A percentile compares a stretch with the other conserved stretches of the same genome.
phyloP scores from a whole-genome alignment of 495 filamentous ascomycete genomes.

The Hypoxylon perforatum region DNA sequence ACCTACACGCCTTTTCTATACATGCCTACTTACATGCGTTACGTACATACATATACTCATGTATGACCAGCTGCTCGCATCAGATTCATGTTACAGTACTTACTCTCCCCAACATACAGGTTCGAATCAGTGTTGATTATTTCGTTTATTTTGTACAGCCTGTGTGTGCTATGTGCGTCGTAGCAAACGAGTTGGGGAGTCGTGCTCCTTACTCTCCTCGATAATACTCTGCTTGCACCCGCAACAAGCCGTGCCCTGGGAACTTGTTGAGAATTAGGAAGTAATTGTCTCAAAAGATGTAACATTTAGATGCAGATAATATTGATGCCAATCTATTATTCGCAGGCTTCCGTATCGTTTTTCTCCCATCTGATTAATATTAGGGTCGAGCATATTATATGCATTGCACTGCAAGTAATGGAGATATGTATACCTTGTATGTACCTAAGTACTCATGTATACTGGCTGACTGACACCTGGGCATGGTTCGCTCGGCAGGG shows the following conservation, averaged over 20 bases:
- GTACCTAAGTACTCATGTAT: slow-evolving; percentile 26
- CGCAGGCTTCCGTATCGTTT: slow-evolving; percentile 9
- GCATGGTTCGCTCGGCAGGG: slow-evolving; percentile 20
- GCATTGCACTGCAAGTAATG: neutral
- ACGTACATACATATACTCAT: slow-evolving; percentile 1
- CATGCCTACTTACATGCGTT: neutral
- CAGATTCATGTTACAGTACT: neutral
- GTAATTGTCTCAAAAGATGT: slow-evolving; percentile 35
- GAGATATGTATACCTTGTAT: slow-evolving; percentile 19
- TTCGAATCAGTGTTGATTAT: neutral
- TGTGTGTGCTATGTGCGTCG: neutral
- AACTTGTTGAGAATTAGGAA: slow-evolving; percentile 32
- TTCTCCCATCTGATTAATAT: neutral
- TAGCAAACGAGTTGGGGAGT: slow-evolving; percentile 17
- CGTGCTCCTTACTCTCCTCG: neutral
- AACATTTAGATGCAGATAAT: slow-evolving; percentile 37
- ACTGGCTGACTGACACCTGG: too few species aligned
- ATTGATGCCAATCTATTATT: slow-evolving; percentile 25
- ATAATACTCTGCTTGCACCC: slow-evolving; percentile 2
- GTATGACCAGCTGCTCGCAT: neutral
- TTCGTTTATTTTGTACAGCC: too few species aligned
- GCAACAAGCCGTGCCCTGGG: slow-evolving; percentile 10
- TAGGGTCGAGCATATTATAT: neutral
- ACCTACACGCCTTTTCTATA: neutral
- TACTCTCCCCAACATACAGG: neutral